Conservation (phyloP, 805 yeast species). For the Candida qinlingensis region DNA sequence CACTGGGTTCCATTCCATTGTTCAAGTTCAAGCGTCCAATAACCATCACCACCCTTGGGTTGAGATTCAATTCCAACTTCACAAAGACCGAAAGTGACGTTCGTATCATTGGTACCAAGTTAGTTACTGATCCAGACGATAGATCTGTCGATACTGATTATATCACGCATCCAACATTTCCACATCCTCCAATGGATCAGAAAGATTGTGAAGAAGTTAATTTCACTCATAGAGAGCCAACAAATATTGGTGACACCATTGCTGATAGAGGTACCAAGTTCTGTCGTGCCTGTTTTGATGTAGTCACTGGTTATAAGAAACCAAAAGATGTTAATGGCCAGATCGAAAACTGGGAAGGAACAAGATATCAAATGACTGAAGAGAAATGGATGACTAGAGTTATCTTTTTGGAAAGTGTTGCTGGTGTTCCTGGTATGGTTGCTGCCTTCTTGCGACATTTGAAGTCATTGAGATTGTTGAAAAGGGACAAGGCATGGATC, state of each 20-base stretch:
- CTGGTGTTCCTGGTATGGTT: slow-evolving; percentile 79
- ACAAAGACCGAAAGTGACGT: neutral
- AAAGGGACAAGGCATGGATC: slow-evolving; percentile 69
- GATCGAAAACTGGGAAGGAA: slow-evolving; percentile 27
- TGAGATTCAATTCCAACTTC: neutral
- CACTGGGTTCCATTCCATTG: neutral
- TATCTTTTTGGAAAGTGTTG: slow-evolving; percentile 64
- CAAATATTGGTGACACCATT: slow-evolving; percentile 41
- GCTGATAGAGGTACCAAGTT: slow-evolving; percentile 43
- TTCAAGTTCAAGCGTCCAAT: neutral
- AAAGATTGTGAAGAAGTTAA: slow-evolving; percentile 37
- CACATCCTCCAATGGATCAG: slow-evolving; percentile 36
- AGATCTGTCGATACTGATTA: neutral
- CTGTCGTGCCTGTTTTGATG: slow-evolving; percentile 50
- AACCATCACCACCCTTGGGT: neutral
- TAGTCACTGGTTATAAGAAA: slow-evolving; percentile 59
- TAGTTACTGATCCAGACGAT: neutral
- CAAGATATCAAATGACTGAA: slow-evolving; percentile 49
- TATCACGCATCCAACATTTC: slow-evolving; percentile 31
- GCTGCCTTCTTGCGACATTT: slow-evolving; percentile 70
- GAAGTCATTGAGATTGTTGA: slow-evolving; percentile 54
- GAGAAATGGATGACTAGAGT: slow-evolving; percentile 58
- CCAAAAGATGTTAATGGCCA: slow-evolving; percentile 37
- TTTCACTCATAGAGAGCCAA: slow-evolving; percentile 48
- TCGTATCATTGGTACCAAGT: neutral